These are phyloP conservation scores for Chrysophaeum taylorii DNA, from an alignment of 352 stramenopile species.

Conservation along the genomic window DNA sequence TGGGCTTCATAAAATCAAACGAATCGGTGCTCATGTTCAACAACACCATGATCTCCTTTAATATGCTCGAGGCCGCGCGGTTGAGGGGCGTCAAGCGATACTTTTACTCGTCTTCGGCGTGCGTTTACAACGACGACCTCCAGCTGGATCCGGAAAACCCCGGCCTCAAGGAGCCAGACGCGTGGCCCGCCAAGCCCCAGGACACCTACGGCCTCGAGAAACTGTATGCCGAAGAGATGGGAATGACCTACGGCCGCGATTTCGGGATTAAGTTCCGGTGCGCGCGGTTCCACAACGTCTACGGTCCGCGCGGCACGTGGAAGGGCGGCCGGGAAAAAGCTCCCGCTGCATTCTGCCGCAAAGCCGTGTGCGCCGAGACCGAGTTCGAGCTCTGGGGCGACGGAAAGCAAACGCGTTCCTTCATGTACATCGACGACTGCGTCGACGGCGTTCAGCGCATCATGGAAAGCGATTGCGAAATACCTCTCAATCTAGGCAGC, in stretches of 20 bases:
- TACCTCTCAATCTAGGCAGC: conserved; percentile 66
- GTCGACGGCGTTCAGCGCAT: conserved; percentile 69
- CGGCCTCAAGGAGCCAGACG: conserved; percentile 64
- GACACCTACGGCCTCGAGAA: conserved; percentile 81
- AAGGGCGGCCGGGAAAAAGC: conserved; percentile 68
- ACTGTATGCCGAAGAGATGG: conserved; percentile 69
- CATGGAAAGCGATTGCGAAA: conserved; percentile 62
- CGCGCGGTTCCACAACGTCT: conserved; percentile 74
- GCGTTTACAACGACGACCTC: conserved; percentile 77
- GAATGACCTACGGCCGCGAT: conserved; percentile 65
- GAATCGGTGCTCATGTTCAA: conserved; percentile 75
- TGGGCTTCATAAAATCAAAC: conserved; percentile 80
- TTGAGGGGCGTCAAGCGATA: conserved; percentile 55
- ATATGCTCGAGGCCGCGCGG: conserved; percentile 68
- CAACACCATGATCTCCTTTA: conserved; percentile 77
- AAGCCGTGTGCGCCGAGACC: conserved; percentile 58
- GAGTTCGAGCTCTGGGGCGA: conserved; percentile 68
- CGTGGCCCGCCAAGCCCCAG: conserved; percentile 71
- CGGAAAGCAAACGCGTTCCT: conserved; percentile 69
- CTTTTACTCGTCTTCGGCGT: conserved; percentile 71
- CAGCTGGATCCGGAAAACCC: conserved; percentile 70
- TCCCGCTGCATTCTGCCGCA: conserved; percentile 74
- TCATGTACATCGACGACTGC: conserved; percentile 78
- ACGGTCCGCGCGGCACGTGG: conserved; percentile 72
- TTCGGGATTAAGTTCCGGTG: conserved; percentile 63